Evolutionary conservation across 352 stramenopile genomes (phyloP).

Genomic region (Pythium aristosporum): DNA sequence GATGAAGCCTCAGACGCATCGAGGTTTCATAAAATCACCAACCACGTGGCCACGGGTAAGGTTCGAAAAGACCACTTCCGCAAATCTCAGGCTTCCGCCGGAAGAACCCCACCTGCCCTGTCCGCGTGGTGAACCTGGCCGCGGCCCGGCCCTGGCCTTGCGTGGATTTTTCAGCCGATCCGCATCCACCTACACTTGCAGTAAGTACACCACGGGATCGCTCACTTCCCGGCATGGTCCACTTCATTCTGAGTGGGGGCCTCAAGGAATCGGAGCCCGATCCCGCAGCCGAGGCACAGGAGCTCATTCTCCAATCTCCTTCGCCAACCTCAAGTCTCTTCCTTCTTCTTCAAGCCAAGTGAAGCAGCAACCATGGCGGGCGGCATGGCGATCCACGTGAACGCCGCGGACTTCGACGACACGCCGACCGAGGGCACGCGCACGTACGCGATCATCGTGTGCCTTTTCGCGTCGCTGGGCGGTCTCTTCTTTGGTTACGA

Average conservation of each 20-base stretch:
- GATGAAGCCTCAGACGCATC: too few species aligned
- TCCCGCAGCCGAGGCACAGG: neutral
- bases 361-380: neutral
- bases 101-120: too few species aligned
- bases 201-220: too few species aligned
- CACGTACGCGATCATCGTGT: conserved; percentile 27
- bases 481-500: conserved; percentile 33
- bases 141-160: neutral
- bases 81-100: too few species aligned
- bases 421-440: conserved; percentile 25
- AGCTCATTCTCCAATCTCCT: neutral
- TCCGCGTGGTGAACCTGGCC: too few species aligned
- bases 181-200: neutral
- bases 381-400: neutral
- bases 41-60: too few species aligned
- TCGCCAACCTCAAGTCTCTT: neutral
- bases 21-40: too few species aligned
- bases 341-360: neutral
- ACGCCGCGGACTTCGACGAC: neutral
- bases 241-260: neutral
- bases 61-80: too few species aligned
- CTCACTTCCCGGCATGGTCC: neutral
- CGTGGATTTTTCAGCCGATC: neutral
- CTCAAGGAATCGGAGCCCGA: neutral
- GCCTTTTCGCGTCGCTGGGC: conserved; percentile 25